Percentiles rank a stretch among this genome's conserved stretches.
Conservation (phyloP, 371 early-diverging fungal genomes). For the Apophysomyces ossiformis region DNA sequence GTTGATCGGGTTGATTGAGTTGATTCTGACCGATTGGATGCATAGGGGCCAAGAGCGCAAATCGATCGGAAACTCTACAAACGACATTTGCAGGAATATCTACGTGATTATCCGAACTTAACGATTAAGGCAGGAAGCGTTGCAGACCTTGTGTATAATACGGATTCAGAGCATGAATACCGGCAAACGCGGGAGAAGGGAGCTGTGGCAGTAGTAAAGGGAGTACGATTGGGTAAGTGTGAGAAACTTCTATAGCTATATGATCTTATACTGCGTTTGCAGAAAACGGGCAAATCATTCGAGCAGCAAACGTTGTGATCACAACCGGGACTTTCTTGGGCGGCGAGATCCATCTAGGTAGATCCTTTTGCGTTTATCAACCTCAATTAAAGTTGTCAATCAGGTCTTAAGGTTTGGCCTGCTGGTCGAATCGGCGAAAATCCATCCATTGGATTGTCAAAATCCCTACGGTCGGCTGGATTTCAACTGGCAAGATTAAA, state of each 20-base stretch:
- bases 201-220: slow-evolving; percentile 37
- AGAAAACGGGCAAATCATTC: slow-evolving; percentile 71
- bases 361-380: neutral
- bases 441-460: slow-evolving; percentile 77
- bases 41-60: slow-evolving; percentile 81
- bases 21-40: neutral
- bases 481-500: slow-evolving; percentile 79
- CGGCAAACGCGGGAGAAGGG: slow-evolving; percentile 30
- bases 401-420: slow-evolving; percentile 73
- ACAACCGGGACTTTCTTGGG: slow-evolving; percentile 88
- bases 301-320: slow-evolving; percentile 76
- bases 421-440: slow-evolving; percentile 82
- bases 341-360: slow-evolving; percentile 83
- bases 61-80: slow-evolving; percentile 84
- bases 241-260: neutral
- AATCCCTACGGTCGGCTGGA: slow-evolving; percentile 75
- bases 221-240: slow-evolving; percentile 43
- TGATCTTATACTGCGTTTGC: slow-evolving; percentile 4
- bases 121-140: slow-evolving; percentile 75
- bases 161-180: slow-evolving; percentile 34
- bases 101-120: slow-evolving; percentile 72
- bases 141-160: slow-evolving; percentile 68
- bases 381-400: neutral
- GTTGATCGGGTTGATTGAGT: neutral
- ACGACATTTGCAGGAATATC: slow-evolving; percentile 67